Evolutionary conservation across 164 flowering plant species (phyloP).

Genomic region (Piper longum): DNA sequence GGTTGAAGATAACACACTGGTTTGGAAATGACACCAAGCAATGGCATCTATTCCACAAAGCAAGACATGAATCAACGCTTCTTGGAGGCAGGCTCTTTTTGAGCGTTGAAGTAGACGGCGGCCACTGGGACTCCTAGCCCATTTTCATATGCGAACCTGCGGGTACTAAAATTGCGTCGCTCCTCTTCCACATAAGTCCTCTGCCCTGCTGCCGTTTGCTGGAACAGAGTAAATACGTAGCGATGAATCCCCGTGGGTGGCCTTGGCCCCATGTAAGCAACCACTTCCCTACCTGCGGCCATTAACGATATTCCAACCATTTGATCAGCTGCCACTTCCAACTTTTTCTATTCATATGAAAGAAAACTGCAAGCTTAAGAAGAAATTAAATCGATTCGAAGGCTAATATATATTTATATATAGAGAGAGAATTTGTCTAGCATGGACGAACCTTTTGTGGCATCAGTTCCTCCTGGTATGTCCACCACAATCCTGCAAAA

Average conservation of each 20-base stretch:
- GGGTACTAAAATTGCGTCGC: conserved; percentile 2
- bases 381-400: background rate
- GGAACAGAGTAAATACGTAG: conserved; percentile 22
- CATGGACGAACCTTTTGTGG: conserved; percentile 3
- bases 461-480: conserved; percentile 7
- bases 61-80: conserved; percentile 9
- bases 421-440: background rate
- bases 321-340: background rate
- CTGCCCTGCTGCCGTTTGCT: conserved; percentile 10
- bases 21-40: no score
- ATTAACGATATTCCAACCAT: background rate
- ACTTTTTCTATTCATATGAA: background rate
- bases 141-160: no score
- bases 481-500: conserved; percentile 8
- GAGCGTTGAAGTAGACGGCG: conserved; percentile 20
- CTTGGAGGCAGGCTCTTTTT: conserved; percentile 15
- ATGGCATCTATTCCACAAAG: background rate
- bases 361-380: background rate
- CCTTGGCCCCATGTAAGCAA: conserved; percentile 31
- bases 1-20: background rate
- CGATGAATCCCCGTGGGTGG: conserved; percentile 38
- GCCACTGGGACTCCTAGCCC: conserved; percentile 8
- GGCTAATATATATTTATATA: background rate
- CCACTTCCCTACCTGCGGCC: conserved; percentile 24
- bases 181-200: background rate